These are phyloP conservation scores for Moricandia moricandioides DNA, from an alignment of 345 rosid genomes.

Conservation along the genomic window DNA sequence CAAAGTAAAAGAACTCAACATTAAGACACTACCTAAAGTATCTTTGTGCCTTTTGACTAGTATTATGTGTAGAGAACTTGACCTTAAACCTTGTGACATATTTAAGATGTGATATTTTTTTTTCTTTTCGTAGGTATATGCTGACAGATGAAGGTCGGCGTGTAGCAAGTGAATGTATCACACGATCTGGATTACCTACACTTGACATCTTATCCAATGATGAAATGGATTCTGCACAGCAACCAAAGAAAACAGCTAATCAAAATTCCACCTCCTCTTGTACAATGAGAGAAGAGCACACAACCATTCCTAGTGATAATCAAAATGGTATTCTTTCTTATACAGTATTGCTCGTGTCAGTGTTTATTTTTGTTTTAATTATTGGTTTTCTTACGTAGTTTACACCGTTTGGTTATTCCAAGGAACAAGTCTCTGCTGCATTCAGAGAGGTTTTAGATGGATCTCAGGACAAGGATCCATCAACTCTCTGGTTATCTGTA, in stretches of 20 bases:
- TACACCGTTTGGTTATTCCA: constrained; percentile 53
- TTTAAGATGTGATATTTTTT: neutral
- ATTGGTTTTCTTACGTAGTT: constrained; percentile 40
- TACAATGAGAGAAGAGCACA: constrained; percentile 16
- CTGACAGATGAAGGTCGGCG: constrained; percentile 75
- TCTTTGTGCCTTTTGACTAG: neutral
- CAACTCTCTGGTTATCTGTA: constrained; percentile 61
- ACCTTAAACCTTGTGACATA: neutral
- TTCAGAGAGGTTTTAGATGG: constrained; percentile 56
- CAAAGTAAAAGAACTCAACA: neutral
- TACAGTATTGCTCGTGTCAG: neutral
- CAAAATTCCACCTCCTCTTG: constrained; percentile 23
- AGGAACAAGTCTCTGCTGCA: constrained; percentile 57
- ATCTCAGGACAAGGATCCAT: constrained; percentile 50
- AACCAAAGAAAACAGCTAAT: constrained; percentile 15
- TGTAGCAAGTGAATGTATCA: constrained; percentile 65
- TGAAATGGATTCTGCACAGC: constrained; percentile 35
- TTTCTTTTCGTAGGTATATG: constrained; percentile 55
- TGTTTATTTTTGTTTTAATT: constrained; percentile 1
- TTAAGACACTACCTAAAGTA: neutral
- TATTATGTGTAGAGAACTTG: neutral
- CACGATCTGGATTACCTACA: constrained; percentile 55
- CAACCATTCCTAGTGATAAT: constrained; percentile 21
- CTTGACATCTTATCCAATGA: constrained; percentile 29
- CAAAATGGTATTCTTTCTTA: neutral